Base-by-base conservation (phyloP, 129 eudicot genomes). In the Chrysanthemum lavandulifolium region DNA sequence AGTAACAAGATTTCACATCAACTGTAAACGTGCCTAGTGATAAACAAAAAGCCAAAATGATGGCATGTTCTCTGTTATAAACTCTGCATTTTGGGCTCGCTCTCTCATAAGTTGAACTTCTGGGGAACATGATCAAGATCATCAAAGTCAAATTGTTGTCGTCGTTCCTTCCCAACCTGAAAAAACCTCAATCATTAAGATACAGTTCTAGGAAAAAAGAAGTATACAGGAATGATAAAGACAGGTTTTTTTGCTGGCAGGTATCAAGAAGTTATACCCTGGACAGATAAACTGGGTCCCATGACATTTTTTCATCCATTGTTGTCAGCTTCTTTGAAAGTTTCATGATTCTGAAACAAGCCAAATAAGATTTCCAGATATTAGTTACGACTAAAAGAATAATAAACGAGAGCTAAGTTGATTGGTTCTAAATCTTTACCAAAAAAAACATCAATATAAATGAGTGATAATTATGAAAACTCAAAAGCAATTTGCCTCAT, bases 101-200 rank as follows among this genome's bases (percentile, higher is more conserved):
- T n/a, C 51, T 71, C 67, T 91, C 87, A 92, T 69, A 88, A 74
- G 76, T 83, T 92, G 77, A 84, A 92, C 70, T 83, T 92, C 56
- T 78, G 80, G 40, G 97, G 96, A 60, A 88, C 96, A 47, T 74
- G 43, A 74, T 92, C 97, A 69, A 83, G 83, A 82, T 92, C 97
- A 69, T 89, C 97, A 71, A 86, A 87, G 69, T 89, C 97, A 57
- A 89, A 86, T 74, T 93, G 86, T 61, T 84, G 96, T 2, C 96
- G 82, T 73, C 96, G 82, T 73, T 94, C 98, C 82, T 84, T 88
- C 53, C 97, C 97, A 79, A 63, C 97, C 98, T 93, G 84, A 60
- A 81, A 25, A 69, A 9, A 63, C 6, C 1, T 56, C 51, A 58
- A 65, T 6, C 57, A 66, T 18, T n/a, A 36, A 67, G 33, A 4